Evolutionary conservation across 352 stramenopile genomes (phyloP), one percentile per base, ranked within the genome.

Genomic region (Pythium dissimile): DNA sequence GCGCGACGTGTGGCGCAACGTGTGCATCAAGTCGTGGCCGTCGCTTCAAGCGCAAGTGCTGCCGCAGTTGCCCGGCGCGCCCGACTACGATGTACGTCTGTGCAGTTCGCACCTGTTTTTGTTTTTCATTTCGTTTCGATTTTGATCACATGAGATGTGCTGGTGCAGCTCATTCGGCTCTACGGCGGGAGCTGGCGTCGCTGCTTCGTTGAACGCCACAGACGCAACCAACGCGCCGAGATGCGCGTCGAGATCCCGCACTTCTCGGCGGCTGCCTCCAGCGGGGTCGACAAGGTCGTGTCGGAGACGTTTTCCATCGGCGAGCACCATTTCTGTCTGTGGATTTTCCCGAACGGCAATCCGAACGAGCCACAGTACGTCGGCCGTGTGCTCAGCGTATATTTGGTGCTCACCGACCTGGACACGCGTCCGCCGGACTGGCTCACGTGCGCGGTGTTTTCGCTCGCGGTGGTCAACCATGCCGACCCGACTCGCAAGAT

Each of bases 361-460:
- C 79, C 77, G 18, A 88, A 93, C 60, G 81, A 92, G 43, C 65
- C 62, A 9, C 71, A 88, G 57, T 92, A 93, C 55, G 69, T 77
- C 5, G 76, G 72, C 26, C 67, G 69, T 1, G 77, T 88, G 23
- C 74, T 93, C 37, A 89, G 77, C 52, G 81, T 89, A 31, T 93
- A 93, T 64, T 67, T 93, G 0, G 84, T 93, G 46, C 72, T 92
- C 58, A 90, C 80, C 6, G 80, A 91, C 47, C 62, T 93, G 7
- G 68, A 85, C 5, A 54, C 49, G 1, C 79, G 83, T 1, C 57
- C 68, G 27, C 69, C 69, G 6, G 67, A 76, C 39, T 93, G 83
- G 83, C 69, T 91, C 54, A 93, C 83, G 31, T 91, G 80, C 38
- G 80, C 83, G 1, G 80, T 91, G 18, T 93, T 91, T 51, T 90